Conservation (phyloP, 371 early-diverging fungal genomes). For the Rhizomucor miehei region DNA sequence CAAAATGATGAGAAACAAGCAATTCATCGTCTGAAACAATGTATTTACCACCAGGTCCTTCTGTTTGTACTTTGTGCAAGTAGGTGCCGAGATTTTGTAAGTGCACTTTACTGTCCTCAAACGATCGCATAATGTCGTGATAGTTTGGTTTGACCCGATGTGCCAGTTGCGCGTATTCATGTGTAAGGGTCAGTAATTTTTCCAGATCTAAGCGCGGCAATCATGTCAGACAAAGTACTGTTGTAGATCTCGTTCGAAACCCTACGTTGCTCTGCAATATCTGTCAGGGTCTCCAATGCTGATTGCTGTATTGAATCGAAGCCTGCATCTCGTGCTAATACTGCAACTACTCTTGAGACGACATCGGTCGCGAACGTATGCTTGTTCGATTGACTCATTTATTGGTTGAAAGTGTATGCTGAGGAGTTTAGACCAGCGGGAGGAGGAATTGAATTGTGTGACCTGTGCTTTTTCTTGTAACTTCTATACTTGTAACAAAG, state of each 20-base stretch:
- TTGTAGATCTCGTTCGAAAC: not conserved
- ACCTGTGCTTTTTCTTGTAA: no score
- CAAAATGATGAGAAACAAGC: not conserved
- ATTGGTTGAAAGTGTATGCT: no score
- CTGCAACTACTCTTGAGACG: no score
- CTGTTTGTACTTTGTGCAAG: slow-evolving; percentile 13
- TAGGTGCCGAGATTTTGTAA: slow-evolving; percentile 35
- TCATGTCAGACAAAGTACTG: slow-evolving; percentile 1
- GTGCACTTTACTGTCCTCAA: slow-evolving; percentile 34
- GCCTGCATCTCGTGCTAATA: slow-evolving; percentile 38
- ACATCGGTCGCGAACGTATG: no score
- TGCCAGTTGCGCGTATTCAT: slow-evolving; percentile 51
- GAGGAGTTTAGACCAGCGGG: no score
- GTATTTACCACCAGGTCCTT: slow-evolving; percentile 11
- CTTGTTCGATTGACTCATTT: no score
- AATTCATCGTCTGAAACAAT: no score
- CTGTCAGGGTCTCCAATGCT: slow-evolving; percentile 42
- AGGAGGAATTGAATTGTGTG: no score
- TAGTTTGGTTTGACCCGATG: slow-evolving; percentile 53
- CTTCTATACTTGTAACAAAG: no score
- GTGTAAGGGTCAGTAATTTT: slow-evolving; percentile 40
- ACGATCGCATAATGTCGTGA: slow-evolving; percentile 48
- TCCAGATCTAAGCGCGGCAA: slow-evolving; percentile 41
- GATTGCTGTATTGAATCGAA: slow-evolving; percentile 47
- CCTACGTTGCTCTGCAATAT: slow-evolving; percentile 47